A percentile compares a stretch with the other conserved stretches of the same genome.
Evolutionary conservation across 2,329 filamentous ascomycete genomes (phyloP).

Genomic region (Aspergillus caelatus): DNA sequence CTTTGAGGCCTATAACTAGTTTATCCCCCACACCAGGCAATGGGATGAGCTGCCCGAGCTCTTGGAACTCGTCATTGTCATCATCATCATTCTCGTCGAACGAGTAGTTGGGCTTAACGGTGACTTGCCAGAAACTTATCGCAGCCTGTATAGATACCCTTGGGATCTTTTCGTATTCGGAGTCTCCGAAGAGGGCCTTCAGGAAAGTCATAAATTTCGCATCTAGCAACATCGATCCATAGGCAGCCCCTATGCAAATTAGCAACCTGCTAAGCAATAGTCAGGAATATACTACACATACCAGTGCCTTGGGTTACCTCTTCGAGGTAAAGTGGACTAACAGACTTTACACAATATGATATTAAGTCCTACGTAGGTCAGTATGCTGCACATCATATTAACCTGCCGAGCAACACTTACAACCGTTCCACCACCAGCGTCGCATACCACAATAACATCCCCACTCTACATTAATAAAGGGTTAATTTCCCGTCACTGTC

Average conservation of each 20-base stretch:
- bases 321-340: conserved; percentile 26
- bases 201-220: conserved; percentile 30
- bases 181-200: conserved; percentile 25
- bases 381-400: background rate
- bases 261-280: background rate
- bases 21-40: conserved; percentile 28
- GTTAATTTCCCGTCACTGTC: background rate
- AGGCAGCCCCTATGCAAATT: conserved; percentile 26
- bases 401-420: conserved; percentile 12
- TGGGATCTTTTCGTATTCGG: conserved; percentile 24
- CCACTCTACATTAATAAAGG: conserved; percentile 17
- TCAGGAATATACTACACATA: conserved; percentile 7
- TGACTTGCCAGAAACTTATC: conserved; percentile 31
- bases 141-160: conserved; percentile 28
- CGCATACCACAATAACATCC: conserved; percentile 39
- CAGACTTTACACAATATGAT: conserved; percentile 30
- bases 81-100: conserved; percentile 13
- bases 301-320: conserved; percentile 32
- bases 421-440: conserved; percentile 44
- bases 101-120: conserved; percentile 29
- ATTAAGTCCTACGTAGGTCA: conserved; percentile 31
- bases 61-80: conserved; percentile 17
- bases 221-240: conserved; percentile 36
- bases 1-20: conserved; percentile 18
- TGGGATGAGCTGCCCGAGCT: conserved; percentile 26